Conservation (phyloP, 352 stramenopile species). For the Phytopythium kandeliae region DNA sequence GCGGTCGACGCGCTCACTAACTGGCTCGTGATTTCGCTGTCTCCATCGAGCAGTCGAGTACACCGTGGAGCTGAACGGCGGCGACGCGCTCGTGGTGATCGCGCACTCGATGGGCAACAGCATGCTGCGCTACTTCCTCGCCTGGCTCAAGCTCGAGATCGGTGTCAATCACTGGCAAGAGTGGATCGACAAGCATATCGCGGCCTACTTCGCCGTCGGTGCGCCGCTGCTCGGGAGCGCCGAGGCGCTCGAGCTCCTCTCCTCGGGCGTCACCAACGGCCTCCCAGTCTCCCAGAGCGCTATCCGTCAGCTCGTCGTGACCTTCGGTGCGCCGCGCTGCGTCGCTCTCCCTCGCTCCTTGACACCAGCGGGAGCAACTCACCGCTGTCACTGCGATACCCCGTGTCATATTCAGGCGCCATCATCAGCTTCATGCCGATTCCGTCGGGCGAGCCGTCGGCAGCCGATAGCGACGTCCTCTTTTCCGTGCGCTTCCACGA, state of each 20-base stretch:
- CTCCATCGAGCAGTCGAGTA: slow-evolving; percentile 37
- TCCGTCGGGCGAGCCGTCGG: slow-evolving; percentile 35
- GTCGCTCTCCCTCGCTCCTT: no score
- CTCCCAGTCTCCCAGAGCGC: slow-evolving; percentile 60
- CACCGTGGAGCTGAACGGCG: slow-evolving; percentile 42
- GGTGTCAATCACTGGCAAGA: slow-evolving; percentile 61
- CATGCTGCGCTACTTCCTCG: slow-evolving; percentile 78
- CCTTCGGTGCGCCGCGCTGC: slow-evolving; percentile 38
- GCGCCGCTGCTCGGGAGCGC: slow-evolving; percentile 66
- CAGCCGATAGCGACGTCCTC: slow-evolving; percentile 51
- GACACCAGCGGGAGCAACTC: not conserved
- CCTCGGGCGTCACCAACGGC: slow-evolving; percentile 53
- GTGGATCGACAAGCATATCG: slow-evolving; percentile 75
- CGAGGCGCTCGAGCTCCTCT: slow-evolving; percentile 63
- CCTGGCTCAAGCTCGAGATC: slow-evolving; percentile 74
- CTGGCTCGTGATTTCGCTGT: no score
- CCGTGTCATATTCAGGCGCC: slow-evolving; percentile 32
- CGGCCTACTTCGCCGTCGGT: slow-evolving; percentile 70
- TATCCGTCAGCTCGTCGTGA: slow-evolving; percentile 63
- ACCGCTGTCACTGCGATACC: not conserved
- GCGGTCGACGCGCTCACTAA: not conserved
- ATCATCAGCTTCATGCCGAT: slow-evolving; percentile 75
- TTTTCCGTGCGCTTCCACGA: slow-evolving; percentile 40
- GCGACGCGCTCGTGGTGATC: slow-evolving; percentile 52
- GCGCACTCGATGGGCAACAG: slow-evolving; percentile 81